phyloP scores from a whole-genome alignment of 352 stramenopile species.

The Hyaloperonospora brassicae region DNA sequence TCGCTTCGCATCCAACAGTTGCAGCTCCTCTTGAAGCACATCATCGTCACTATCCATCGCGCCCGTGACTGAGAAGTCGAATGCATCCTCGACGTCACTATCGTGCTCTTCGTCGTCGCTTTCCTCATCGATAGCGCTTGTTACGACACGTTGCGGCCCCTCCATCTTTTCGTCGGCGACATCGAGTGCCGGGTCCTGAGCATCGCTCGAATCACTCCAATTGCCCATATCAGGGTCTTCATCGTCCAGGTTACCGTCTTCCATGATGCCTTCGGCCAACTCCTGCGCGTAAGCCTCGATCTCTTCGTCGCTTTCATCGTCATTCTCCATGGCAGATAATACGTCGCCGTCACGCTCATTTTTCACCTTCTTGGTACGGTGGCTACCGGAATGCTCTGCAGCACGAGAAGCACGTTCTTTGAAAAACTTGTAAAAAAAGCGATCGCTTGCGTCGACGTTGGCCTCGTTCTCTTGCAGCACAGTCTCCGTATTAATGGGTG shows the following conservation, averaged over 20 bases:
- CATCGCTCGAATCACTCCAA: slow-evolving; percentile 50
- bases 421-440: slow-evolving; percentile 94
- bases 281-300: slow-evolving; percentile 85
- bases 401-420: slow-evolving; percentile 67
- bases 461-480: slow-evolving; percentile 56
- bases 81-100: slow-evolving; percentile 26
- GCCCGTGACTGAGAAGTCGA: slow-evolving; percentile 46
- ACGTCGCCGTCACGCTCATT: slow-evolving; percentile 40
- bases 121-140: slow-evolving; percentile 4
- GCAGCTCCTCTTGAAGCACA: slow-evolving; percentile 32
- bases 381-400: slow-evolving; percentile 16
- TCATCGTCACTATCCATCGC: slow-evolving; percentile 38
- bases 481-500: slow-evolving; percentile 57
- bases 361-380: slow-evolving; percentile 28
- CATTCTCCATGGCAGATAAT: slow-evolving; percentile 47
- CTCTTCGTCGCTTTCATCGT: slow-evolving; percentile 66
- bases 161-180: slow-evolving; percentile 41
- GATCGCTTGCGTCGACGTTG: slow-evolving; percentile 69
- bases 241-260: slow-evolving; percentile 67
- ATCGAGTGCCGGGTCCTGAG: slow-evolving; percentile 39
- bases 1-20: slow-evolving; percentile 31
- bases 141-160: no score
- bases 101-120: slow-evolving; percentile 30
- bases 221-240: slow-evolving; percentile 68
- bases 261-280: slow-evolving; percentile 86